Base-by-base conservation (phyloP, 768 basidiomycete genomes). In the Panus rudis region DNA sequence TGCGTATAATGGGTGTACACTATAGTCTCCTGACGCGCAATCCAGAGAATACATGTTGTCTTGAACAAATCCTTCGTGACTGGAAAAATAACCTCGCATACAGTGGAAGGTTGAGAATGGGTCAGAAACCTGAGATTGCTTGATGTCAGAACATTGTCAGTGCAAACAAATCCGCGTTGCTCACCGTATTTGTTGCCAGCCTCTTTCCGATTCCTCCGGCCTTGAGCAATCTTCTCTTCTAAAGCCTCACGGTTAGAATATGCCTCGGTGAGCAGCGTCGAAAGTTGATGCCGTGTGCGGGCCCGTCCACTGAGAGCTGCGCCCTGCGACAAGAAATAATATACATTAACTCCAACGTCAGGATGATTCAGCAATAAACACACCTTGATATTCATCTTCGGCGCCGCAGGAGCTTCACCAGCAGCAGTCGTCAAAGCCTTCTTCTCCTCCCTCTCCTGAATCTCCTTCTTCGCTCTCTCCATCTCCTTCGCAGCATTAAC, bases 111-210 rank as follows among this genome's bases (percentile, higher is more conserved):
- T n/a, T 20, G 5, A 20, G 8, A 3, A 13, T n/a, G 11, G 7
- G 4, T 51, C 44, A 52, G 51, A 54, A 57, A 0, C 52, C 53
- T 54, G 22, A 12, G 17, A 6, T 22, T 3, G 13, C 5, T 2
- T 20, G 50, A 2, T 48, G 48, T 16, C 7, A n/a, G 27, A 8
- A 26, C 6, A 23, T 14, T 2, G 16, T 23, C 20, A 14, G 23
- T 12, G 16, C 13, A 19, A 43, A 12, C 10, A 34, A 1, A 19
- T 12, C 65, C 73, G 47, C n/a, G n/a, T n/a, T n/a, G n/a, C n/a
- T n/a, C 53, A 83, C 90, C 90, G 53, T 92, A 92, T 72, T 92
- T 92, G 63, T 88, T 91, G 8, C 90, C 90, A 0, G 90, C 88
- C 56, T 90, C 86, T 59, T 92, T 92, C 48, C 88, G 72, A 55